Evolutionary conservation across 805 yeast species (phyloP).

Genomic region (Tetrapisispora fleetii): DNA sequence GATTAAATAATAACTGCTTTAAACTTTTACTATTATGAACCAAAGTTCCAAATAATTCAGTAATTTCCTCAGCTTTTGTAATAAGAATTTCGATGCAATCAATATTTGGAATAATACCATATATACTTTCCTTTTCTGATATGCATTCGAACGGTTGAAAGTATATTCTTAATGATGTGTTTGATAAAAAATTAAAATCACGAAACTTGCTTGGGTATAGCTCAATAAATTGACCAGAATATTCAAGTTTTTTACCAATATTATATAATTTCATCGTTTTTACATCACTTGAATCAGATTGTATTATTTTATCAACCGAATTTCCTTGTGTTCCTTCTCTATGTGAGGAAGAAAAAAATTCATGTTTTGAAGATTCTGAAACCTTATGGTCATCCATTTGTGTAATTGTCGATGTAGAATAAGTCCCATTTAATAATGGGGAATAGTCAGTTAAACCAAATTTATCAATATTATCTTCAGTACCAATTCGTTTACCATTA

Average conservation of each 20-base stretch:
- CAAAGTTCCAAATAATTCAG: slow-evolving; percentile 2
- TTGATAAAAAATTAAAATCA: background rate
- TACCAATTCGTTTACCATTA: background rate
- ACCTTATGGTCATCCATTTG: background rate
- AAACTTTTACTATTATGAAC: background rate
- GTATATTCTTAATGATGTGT: slow-evolving; percentile 2
- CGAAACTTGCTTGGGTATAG: slow-evolving; percentile 2
- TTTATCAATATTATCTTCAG: background rate
- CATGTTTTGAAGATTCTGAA: background rate
- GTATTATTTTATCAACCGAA: background rate
- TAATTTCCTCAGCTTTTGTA: background rate
- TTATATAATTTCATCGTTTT: background rate
- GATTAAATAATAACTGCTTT: background rate
- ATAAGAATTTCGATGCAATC: slow-evolving; percentile 5
- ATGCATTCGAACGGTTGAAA: background rate
- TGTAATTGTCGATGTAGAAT: background rate
- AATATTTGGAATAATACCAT: slow-evolving; percentile 1
- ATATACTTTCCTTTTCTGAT: background rate
- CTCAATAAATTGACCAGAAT: slow-evolving; percentile 1
- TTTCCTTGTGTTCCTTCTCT: background rate
- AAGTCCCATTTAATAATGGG: background rate
- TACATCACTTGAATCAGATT: background rate
- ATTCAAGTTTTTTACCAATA: background rate
- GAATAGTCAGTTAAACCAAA: background rate
- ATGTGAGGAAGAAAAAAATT: background rate